Percentiles rank a stretch among this genome's conserved stretches.
These are phyloP conservation scores for Xylaria acuta DNA, from an alignment of 495 filamentous ascomycete genomes.

Conservation along the genomic window DNA sequence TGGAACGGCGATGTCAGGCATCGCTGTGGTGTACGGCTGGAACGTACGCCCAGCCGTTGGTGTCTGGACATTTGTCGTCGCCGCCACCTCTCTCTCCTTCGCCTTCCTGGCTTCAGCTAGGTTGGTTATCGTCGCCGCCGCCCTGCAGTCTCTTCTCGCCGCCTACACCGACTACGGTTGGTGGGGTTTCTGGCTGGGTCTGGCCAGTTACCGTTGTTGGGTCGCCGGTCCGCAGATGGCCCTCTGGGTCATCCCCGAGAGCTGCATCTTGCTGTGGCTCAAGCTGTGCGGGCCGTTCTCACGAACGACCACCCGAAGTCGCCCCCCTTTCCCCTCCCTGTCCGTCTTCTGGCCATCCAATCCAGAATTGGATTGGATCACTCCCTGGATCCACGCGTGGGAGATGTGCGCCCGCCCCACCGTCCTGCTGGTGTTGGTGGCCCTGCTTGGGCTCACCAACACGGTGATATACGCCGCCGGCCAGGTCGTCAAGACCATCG, in stretches of 20 bases:
- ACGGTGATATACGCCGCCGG: not conserved
- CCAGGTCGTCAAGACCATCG: not conserved
- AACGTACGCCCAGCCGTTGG: slow-evolving; percentile 5
- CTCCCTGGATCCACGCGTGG: not conserved
- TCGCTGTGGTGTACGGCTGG: slow-evolving; percentile 7
- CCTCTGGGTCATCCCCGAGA: not conserved
- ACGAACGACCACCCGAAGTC: not conserved
- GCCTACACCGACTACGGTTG: slow-evolving; percentile 5
- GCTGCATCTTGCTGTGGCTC: not conserved
- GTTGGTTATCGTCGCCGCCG: not conserved
- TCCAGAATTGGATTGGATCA: slow-evolving; percentile 3
- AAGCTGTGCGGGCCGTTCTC: not conserved
- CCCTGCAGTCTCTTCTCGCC: not conserved
- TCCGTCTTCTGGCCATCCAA: not conserved
- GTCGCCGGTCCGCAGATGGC: not conserved
- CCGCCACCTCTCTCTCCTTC: not conserved
- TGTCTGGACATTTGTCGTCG: not conserved
- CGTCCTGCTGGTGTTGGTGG: not conserved
- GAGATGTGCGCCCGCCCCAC: not conserved
- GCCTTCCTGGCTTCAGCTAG: not conserved
- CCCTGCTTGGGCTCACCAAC: not conserved
- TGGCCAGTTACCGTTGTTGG: not conserved
- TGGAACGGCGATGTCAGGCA: not conserved
- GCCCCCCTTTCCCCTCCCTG: not conserved
- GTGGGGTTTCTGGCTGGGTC: slow-evolving; percentile 1